Evolutionary conservation across 306 rosid genomes (phyloP), one percentile per base, ranked within the genome.

Genomic region (Urtica urens): DNA sequence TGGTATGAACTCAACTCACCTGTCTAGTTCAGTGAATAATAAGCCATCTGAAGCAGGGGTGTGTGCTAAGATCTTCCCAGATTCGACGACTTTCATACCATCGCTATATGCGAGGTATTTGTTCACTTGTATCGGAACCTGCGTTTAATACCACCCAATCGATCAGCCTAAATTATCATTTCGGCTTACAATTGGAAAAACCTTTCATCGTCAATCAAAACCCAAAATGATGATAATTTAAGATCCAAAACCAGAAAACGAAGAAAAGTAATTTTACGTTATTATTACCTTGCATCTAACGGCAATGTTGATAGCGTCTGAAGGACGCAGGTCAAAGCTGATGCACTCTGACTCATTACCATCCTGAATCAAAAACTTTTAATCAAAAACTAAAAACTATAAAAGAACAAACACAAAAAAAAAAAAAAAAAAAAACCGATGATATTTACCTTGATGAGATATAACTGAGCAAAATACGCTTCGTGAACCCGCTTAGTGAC

Each of bases 51-150:
- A 67, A 51, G 82, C 79, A 51, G 85, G 81, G 53, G 63, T 26
- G 35, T 71, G 93, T 12, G 62, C 29, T 20, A 73, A 58, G 49
- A 82, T 68, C 74, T 79, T 90, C 55, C 85, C 94, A 42, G 95
- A 75, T 65, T 90, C 99, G 31, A 90, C 62, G 20, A 90, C 78
- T 69, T 71, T 71, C 99, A 90, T 90, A 35, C 99, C 99, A 58
- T 90, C 99, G 58, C 94, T 85, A 62, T 69, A 82, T 44, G 84
- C 94, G 72, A 90, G 74, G 56, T 67, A 64, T 70, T 85, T 90
- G 81, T 82, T 82, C 51, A 90, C 99, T 78, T 90, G 99, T 59
- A 90, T 85, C 0, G 99, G 99, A 42, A 85, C 99, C 99, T 90
- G 66, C 67, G 53, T 43, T 55, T 20, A 57, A 26, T 21, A 55